Conservation (phyloP, 176 grass and related monocot species). For the Juncus effusus region DNA sequence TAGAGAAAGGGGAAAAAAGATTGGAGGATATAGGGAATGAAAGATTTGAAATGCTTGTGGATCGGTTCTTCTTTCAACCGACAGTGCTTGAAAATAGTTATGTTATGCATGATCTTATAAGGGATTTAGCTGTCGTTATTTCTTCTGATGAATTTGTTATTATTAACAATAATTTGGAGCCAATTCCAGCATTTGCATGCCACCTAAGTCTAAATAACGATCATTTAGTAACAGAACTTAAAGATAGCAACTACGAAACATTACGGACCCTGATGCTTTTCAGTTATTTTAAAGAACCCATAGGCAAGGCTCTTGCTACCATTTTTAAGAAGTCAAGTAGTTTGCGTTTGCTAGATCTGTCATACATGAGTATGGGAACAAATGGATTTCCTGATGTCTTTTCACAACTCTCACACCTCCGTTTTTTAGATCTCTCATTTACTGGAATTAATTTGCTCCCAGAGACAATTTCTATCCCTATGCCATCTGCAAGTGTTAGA, state of each 20-base stretch:
- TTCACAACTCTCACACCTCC: slow-evolving; percentile 10
- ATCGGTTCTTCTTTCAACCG: not conserved
- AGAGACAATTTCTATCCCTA: slow-evolving; percentile 20
- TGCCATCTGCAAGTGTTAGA: slow-evolving; percentile 37
- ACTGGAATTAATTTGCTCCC: slow-evolving; percentile 17
- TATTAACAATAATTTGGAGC: not conserved
- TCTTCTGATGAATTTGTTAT: slow-evolving; percentile 29
- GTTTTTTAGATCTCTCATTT: slow-evolving; percentile 33
- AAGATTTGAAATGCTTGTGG: slow-evolving; percentile 28
- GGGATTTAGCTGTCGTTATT: slow-evolving; percentile 24
- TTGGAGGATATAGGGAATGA: slow-evolving; percentile 7
- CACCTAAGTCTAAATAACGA: slow-evolving; percentile 27
- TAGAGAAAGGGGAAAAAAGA: not conserved
- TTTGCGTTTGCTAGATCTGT: slow-evolving; percentile 31
- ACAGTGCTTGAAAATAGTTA: too few relatives aligned
- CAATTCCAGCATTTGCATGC: not conserved
- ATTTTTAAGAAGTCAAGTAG: slow-evolving; percentile 11
- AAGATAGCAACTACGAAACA: not conserved
- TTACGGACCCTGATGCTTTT: slow-evolving; percentile 32
- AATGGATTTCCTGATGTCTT: slow-evolving; percentile 1
- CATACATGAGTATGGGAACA: slow-evolving; percentile 11
- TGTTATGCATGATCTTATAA: slow-evolving; percentile 31
- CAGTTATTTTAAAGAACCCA: slow-evolving; percentile 21
- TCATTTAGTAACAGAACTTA: not conserved
- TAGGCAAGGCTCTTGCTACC: slow-evolving; percentile 1